phyloP scores from a whole-genome alignment of 192 early-diverging fungal species.

The Podila horticola region DNA sequence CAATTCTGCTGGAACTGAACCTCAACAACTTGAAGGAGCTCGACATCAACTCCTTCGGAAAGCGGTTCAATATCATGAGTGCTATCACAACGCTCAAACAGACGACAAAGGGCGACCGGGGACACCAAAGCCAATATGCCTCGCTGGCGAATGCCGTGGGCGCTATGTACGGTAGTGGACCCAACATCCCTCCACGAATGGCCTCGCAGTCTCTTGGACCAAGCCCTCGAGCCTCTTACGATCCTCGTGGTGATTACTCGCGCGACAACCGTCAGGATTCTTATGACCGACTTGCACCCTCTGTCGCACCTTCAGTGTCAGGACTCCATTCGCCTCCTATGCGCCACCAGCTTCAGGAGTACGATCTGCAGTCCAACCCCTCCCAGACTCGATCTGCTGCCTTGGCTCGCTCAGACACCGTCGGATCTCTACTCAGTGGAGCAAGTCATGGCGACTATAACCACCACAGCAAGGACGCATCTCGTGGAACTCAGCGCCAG shows the following conservation, averaged over 20 bases:
- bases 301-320: not conserved
- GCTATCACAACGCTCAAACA: slow-evolving; percentile 68
- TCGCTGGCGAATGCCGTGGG: slow-evolving; percentile 1
- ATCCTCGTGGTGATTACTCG: slow-evolving; percentile 27
- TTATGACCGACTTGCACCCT: slow-evolving; percentile 8
- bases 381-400: slow-evolving; percentile 8
- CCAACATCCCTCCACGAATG: slow-evolving; percentile 50
- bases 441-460: slow-evolving; percentile 35
- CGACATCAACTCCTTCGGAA: slow-evolving; percentile 70
- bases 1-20: slow-evolving; percentile 68
- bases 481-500: slow-evolving; percentile 27
- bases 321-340: not conserved
- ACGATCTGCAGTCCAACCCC: slow-evolving; percentile 13
- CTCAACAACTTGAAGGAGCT: slow-evolving; percentile 74
- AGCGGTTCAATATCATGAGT: slow-evolving; percentile 74
- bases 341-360: slow-evolving; percentile 20
- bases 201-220: slow-evolving; percentile 12
- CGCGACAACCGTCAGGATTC: slow-evolving; percentile 29
- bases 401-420: slow-evolving; percentile 35
- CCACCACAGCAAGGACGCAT: not conserved
- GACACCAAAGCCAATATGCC: slow-evolving; percentile 21
- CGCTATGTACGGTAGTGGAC: slow-evolving; percentile 28
- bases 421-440: slow-evolving; percentile 32
- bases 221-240: slow-evolving; percentile 18
- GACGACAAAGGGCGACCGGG: slow-evolving; percentile 16